Evolutionary conservation across 345 rosid genomes (phyloP), one percentile per base, ranked within the genome.

Genomic region (Moringa oleifera): DNA sequence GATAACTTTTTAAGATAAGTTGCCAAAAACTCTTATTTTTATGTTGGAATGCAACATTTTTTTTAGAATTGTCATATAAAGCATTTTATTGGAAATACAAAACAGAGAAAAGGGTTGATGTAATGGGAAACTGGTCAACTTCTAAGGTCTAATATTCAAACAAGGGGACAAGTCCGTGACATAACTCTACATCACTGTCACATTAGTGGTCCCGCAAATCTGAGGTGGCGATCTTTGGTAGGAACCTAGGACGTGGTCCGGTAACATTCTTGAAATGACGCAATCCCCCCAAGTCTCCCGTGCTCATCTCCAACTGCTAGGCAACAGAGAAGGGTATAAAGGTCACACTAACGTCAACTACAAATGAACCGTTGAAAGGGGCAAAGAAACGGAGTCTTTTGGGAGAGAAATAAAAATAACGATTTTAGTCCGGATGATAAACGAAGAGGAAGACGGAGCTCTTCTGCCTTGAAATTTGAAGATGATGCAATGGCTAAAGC

Each of bases 401-500:
- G 21, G 22, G 4, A n/a, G 15, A 2, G 7, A 24, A 25, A 18
- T 24, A 20, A 55, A 41, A 25, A 10, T 47, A 2, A 2, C 63
- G 17, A 68, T 24, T 1, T 41, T 41, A 41, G 12, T 4, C 12
- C 12, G 47, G 9, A 41, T 41, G 17, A 41, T 41, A 41, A 4
- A 41, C 12, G 17, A 25, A 59, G 23, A 67, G 8, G 25, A 8
- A 56, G 4, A 25, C 20, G 33, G 33, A 55, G 20, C 53, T 51
- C 52, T 47, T 71, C 25, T 53, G 55, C 23, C 56, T 58, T 53
- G 17, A 15, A 53, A 20, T 20, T 53, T 53, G 31, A 81, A 73
- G 67, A 90, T 87, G 98, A 78, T 80, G 59, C 68, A 67, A 73
- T 78, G 94, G 83, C 22, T 83, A 31, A 82, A 76, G 60, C 86